Conservation (phyloP, 352 stramenopile species). For the Pythium grandisporangium region DNA sequence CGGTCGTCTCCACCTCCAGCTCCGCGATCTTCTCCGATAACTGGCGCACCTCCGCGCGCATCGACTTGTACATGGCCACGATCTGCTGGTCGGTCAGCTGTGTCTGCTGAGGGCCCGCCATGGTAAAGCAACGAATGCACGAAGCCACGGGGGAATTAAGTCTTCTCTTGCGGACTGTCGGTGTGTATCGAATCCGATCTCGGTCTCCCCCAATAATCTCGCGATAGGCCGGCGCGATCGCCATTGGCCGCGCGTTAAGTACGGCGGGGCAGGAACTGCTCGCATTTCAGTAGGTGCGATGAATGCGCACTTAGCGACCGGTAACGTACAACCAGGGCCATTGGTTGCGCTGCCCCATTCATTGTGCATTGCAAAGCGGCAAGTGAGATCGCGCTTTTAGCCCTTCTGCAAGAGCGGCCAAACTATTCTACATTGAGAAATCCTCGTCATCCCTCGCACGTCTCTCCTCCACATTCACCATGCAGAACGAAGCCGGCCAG, state of each 20-base stretch:
- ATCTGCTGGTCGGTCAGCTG: conserved; percentile 82
- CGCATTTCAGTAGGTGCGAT: too few relatives aligned
- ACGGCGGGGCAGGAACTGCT: too few relatives aligned
- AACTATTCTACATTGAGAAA: conserved; percentile 44
- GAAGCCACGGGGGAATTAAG: too few relatives aligned
- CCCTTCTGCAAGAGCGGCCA: too few relatives aligned
- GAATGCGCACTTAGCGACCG: conserved; percentile 20
- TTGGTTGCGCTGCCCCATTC: conserved; percentile 34
- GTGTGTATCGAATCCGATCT: too few relatives aligned
- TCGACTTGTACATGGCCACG: conserved; percentile 81
- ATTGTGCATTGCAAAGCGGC: background rate
- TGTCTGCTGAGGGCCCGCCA: conserved; percentile 9
- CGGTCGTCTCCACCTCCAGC: conserved; percentile 73
- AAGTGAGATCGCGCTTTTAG: background rate
- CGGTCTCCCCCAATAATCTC: too few relatives aligned
- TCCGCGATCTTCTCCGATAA: conserved; percentile 80
- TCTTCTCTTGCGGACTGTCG: too few relatives aligned
- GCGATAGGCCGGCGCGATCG: too few relatives aligned
- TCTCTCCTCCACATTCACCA: conserved; percentile 65
- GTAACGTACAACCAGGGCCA: conserved; percentile 81
- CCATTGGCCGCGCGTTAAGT: too few relatives aligned
- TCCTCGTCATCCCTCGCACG: conserved; percentile 15
- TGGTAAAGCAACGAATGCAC: too few relatives aligned
- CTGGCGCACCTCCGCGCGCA: conserved; percentile 75
- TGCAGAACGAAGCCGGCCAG: conserved; percentile 97